phyloP scores from a whole-genome alignment of 129 eudicot species.

The Kitagawia praeruptora region DNA sequence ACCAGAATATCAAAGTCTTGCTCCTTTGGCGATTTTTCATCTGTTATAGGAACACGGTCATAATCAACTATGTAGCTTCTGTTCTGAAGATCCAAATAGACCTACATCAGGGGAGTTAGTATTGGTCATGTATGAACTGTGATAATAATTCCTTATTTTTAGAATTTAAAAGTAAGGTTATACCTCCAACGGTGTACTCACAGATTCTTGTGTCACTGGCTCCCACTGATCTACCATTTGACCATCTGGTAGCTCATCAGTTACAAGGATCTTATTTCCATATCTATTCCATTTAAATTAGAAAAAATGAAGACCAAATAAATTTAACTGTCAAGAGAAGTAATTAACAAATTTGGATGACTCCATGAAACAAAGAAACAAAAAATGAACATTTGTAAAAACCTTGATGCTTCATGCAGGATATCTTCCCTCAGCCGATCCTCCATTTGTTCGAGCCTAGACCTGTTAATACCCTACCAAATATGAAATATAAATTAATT shows the following conservation, averaged over 20 bases:
- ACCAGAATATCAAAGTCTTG: slow-evolving; percentile 93
- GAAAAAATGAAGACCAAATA: background rate
- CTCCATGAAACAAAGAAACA: slow-evolving; percentile 12
- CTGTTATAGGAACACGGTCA: slow-evolving; percentile 93
- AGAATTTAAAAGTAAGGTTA: slow-evolving; percentile 5
- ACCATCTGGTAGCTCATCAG: slow-evolving; percentile 98
- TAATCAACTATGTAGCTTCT: slow-evolving; percentile 68
- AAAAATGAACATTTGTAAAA: background rate
- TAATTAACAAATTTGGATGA: background rate
- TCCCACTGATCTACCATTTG: slow-evolving; percentile 99
- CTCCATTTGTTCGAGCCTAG: slow-evolving; percentile 95
- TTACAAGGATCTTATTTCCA: slow-evolving; percentile 95
- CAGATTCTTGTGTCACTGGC: slow-evolving; percentile 73
- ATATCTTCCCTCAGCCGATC: slow-evolving; percentile 86
- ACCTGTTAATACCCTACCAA: slow-evolving; percentile 91
- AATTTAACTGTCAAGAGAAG: background rate
- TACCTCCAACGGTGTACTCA: slow-evolving; percentile 93
- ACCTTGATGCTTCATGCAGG: slow-evolving; percentile 89
- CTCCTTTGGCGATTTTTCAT: slow-evolving; percentile 95
- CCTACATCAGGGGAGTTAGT: slow-evolving; percentile 35
- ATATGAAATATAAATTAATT: slow-evolving; percentile 15
- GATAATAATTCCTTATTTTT: background rate
- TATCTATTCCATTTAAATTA: slow-evolving; percentile 45
- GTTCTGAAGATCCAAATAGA: slow-evolving; percentile 69
- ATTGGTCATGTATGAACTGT: background rate